Conservation (phyloP, 2,329 filamentous ascomycete genomes). For the Aspergillus hiratsukae region DNA sequence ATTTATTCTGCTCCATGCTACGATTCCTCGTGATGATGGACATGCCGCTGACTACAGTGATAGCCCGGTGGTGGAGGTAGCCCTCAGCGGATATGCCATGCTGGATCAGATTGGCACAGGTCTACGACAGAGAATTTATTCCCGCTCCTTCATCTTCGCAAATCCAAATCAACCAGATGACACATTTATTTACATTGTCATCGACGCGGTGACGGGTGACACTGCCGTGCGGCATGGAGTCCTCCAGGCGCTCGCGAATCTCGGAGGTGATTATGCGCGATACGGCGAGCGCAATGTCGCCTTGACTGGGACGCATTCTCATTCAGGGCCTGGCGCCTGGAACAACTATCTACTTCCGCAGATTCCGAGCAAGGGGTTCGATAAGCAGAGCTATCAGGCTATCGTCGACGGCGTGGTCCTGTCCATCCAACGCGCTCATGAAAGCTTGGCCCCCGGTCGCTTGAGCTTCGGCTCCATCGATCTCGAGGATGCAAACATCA, state of each 20-base stretch:
- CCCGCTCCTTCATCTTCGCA: constrained; percentile 82
- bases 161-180: constrained; percentile 61
- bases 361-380: constrained; percentile 81
- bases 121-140: constrained; percentile 80
- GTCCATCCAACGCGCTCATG: constrained; percentile 77
- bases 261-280: constrained; percentile 68
- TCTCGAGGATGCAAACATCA: constrained; percentile 75
- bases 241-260: constrained; percentile 62
- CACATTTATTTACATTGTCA: constrained; percentile 78
- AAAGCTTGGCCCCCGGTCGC: constrained; percentile 63
- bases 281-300: constrained; percentile 81
- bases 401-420: constrained; percentile 81
- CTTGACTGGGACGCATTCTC: constrained; percentile 87
- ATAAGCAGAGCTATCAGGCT: constrained; percentile 79
- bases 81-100: constrained; percentile 88
- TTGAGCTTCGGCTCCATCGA: constrained; percentile 66
- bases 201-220: constrained; percentile 84
- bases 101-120: constrained; percentile 77
- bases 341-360: constrained; percentile 91
- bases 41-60: not conserved
- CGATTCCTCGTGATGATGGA: not conserved
- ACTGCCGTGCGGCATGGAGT: constrained; percentile 87
- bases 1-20: not conserved
- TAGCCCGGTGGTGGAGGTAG: constrained; percentile 81
- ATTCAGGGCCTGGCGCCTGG: constrained; percentile 88